Conservation (phyloP, 2,329 filamentous ascomycete genomes). For the Neophaeococcomyces mojaviensis region DNA sequence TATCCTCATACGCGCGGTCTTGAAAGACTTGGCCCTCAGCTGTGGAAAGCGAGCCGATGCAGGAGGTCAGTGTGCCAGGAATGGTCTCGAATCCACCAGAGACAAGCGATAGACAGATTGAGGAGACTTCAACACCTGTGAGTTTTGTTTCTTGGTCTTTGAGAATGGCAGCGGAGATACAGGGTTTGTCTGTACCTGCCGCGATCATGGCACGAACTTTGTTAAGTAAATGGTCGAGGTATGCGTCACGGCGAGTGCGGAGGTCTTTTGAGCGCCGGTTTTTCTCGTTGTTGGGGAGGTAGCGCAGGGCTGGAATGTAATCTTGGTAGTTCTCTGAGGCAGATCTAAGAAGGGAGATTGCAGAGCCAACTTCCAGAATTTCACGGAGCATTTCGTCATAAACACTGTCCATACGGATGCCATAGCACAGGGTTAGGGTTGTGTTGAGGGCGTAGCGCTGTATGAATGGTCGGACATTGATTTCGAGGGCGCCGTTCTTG, state of each 20-base stretch:
- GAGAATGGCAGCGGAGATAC: constrained; percentile 57
- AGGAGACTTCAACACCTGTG: constrained; percentile 61
- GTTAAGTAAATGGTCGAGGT: constrained; percentile 47
- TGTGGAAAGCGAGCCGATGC: constrained; percentile 60
- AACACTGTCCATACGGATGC: constrained; percentile 61
- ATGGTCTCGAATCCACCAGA: constrained; percentile 71
- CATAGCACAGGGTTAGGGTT: constrained; percentile 66
- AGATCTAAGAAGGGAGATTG: constrained; percentile 64
- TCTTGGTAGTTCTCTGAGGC: constrained; percentile 76
- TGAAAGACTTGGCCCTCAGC: constrained; percentile 59
- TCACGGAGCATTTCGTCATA: constrained; percentile 61
- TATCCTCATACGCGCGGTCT: constrained; percentile 57
- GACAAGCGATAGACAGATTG: constrained; percentile 68
- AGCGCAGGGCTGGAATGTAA: constrained; percentile 63
- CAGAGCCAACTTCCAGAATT: constrained; percentile 66
- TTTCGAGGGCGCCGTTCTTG: constrained; percentile 48
- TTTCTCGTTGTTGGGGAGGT: constrained; percentile 46
- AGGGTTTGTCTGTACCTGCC: constrained; percentile 54
- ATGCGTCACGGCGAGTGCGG: constrained; percentile 56
- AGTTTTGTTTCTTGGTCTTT: constrained; percentile 59
- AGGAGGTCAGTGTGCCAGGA: constrained; percentile 65
- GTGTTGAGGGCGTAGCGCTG: constrained; percentile 66
- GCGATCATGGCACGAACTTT: constrained; percentile 51
- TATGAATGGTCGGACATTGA: constrained; percentile 62
- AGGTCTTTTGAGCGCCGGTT: constrained; percentile 55